Evolutionary conservation across 306 rosid genomes (phyloP).

Genomic region (Casuarina equisetifolia): DNA sequence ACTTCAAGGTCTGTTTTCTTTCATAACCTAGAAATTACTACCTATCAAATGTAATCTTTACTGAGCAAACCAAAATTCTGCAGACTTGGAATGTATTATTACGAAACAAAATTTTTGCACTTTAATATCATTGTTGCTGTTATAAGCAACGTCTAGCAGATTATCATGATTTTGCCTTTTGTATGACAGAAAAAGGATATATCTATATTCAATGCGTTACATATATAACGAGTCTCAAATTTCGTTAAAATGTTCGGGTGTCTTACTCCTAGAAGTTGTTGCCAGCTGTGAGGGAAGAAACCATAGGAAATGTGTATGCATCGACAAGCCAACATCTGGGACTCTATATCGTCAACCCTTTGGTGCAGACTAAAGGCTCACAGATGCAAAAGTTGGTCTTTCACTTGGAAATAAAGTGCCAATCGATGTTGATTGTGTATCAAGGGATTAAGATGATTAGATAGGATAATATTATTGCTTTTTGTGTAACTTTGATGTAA

Average conservation of each 20-base stretch:
- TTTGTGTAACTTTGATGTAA: neutral
- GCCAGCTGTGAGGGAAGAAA: neutral
- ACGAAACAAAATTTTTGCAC: no score
- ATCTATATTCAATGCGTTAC: neutral
- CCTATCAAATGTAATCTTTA: neutral
- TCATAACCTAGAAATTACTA: neutral
- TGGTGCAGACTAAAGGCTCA: neutral
- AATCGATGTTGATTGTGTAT: neutral
- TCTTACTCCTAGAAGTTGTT: neutral
- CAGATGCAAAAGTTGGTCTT: neutral
- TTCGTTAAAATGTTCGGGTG: neutral
- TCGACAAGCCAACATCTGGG: neutral
- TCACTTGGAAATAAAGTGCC: neutral
- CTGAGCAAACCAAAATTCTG: neutral
- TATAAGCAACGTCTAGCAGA: neutral
- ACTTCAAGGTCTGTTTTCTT: conserved; percentile 52
- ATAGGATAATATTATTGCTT: neutral
- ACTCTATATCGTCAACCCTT: neutral
- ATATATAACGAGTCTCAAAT: neutral
- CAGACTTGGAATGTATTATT: conserved; percentile 1
- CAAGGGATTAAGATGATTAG: neutral
- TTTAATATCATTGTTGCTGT: neutral
- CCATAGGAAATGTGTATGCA: neutral
- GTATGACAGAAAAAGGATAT: no score
- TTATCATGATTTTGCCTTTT: conserved; percentile 11